Base-by-base conservation (phyloP, 208 protist genomes). In the Trypanosoma mega region DNA sequence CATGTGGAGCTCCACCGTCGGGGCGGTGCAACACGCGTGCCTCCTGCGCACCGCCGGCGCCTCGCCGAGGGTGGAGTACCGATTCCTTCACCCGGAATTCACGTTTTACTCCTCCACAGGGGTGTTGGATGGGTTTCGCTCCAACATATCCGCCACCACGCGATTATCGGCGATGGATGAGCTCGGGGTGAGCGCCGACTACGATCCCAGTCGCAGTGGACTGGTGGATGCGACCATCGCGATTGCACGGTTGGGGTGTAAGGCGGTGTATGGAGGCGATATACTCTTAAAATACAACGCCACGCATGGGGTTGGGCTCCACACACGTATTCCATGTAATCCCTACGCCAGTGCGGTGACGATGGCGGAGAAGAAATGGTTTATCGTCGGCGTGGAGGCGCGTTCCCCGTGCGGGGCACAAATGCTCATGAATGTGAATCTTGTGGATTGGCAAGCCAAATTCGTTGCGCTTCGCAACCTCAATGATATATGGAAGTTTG, bases 161-260 rank as follows among this genome's bases (percentile, higher is more conserved):
- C 64, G 69, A 8, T 27, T 90, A 21, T 31, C 44, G 1, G 3
- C 66, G 34, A 41, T 55, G 9, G 50, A 73, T 30, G 78, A 72
- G 31, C 59, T 75, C 1, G 82, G 82, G 9, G 52, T 63, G 0
- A 59, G 52, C 39, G 45, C 68, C 14, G 16, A 50, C 20, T 93
- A 93, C 57, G 82, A 90, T 53, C 80, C 82, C 4, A 79, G 66
- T 24, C 72, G 87, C 48, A 89, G 78, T 43, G 87, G 87, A 14
- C 26, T 93, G 24, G 65, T 60, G 52, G 68, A 90, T 53, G 58
- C 80, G 45, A 82, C 76, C 2, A 27, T 81, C 5, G 41, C 72
- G 5, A 21, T 74, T 18, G 54, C 72, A 12, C 72, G 72, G 21
- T 33, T 67, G 12, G 63, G 63, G 26, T 90, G 79, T 58, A 59